Conservation (phyloP, 352 stramenopile genomes). For the Globisporangium barbulae region DNA sequence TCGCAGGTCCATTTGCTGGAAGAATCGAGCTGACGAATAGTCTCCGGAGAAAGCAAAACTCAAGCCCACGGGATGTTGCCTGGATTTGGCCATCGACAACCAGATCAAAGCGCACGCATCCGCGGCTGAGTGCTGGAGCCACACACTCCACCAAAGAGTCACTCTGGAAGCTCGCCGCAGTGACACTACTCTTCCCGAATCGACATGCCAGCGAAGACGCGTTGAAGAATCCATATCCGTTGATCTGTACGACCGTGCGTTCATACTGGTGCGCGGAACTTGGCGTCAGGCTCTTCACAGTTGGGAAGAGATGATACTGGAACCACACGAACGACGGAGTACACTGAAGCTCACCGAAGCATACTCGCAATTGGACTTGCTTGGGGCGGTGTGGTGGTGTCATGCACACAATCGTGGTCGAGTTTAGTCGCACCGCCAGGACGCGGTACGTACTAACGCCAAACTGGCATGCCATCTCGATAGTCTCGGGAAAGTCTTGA, state of each 20-base stretch:
- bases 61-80: not conserved
- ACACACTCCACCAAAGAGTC: constrained; percentile 19
- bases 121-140: constrained; percentile 13
- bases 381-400: constrained; percentile 27
- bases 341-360: constrained; percentile 24
- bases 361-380: constrained; percentile 28
- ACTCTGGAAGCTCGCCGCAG: not conserved
- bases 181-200: not conserved
- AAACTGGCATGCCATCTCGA: constrained; percentile 17
- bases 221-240: constrained; percentile 18
- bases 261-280: constrained; percentile 17
- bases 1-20: constrained; percentile 27
- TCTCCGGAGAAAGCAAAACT: constrained; percentile 6
- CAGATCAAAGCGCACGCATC: constrained; percentile 5
- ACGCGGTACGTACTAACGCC: not conserved
- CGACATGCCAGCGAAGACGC: constrained; percentile 13
- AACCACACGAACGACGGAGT: constrained; percentile 14
- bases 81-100: constrained; percentile 4
- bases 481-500: constrained; percentile 19
- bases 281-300: constrained; percentile 13
- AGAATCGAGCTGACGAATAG: constrained; percentile 26
- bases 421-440: constrained; percentile 22
- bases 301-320: constrained; percentile 18
- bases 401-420: constrained; percentile 27
- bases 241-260: constrained; percentile 8